Percentiles rank a stretch among this genome's conserved stretches.
phyloP scores from a whole-genome alignment of 2,329 filamentous ascomycete genomes.

The Colletotrichum musicola region DNA sequence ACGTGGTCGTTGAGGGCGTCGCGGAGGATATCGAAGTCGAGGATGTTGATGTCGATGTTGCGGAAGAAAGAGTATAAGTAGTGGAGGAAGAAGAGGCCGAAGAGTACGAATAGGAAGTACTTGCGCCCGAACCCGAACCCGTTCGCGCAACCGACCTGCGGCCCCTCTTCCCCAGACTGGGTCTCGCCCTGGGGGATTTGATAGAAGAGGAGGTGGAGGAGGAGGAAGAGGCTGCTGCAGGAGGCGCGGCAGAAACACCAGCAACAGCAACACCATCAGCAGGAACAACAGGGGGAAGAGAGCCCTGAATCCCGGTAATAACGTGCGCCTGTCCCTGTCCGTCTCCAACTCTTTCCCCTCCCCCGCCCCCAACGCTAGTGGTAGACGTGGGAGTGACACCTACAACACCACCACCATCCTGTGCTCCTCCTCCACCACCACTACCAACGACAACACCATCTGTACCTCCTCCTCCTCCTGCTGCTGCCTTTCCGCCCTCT shows the following conservation, averaged over 20 bases:
- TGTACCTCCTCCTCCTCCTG: slow-evolving; percentile 12
- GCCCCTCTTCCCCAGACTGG: slow-evolving; percentile 36
- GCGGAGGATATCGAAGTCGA: not conserved
- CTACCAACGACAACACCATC: not conserved
- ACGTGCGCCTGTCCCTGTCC: not conserved
- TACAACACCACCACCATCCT: no score
- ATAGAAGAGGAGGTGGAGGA: not conserved
- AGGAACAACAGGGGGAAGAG: no score
- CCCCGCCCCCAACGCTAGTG: not conserved
- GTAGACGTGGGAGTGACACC: no score
- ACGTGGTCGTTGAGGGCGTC: not conserved
- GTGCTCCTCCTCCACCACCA: not conserved
- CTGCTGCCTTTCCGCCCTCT: slow-evolving; percentile 22
- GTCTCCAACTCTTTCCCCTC: slow-evolving; percentile 27
- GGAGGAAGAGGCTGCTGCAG: no score
- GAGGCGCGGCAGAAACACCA: no score
- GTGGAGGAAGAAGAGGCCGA: no score
- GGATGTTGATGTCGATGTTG: no score
- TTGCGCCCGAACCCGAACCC: not conserved
- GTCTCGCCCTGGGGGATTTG: slow-evolving; percentile 23
- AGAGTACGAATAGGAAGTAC: no score
- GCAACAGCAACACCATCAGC: no score
- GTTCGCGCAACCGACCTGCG: slow-evolving; percentile 30
- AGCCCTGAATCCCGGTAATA: slow-evolving; percentile 9
- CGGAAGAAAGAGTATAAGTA: no score